Evolutionary conservation across 306 rosid species (phyloP).

Genomic region (Quillaja saponaria): DNA sequence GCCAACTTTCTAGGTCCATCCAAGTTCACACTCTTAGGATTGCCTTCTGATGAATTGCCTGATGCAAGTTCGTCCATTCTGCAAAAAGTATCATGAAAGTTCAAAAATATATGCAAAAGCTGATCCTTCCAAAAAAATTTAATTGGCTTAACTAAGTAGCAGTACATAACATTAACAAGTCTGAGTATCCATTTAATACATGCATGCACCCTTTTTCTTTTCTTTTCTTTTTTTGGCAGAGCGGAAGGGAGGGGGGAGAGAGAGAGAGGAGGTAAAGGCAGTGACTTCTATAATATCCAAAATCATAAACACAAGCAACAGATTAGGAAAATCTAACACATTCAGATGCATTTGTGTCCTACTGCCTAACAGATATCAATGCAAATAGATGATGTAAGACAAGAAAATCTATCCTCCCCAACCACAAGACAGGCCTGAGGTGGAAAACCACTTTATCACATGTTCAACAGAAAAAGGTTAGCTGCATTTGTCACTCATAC

Average conservation of each 20-base stretch:
- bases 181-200: no score
- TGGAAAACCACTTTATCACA: background rate
- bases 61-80: conserved; percentile 96
- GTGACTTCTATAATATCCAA: background rate
- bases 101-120: conserved; percentile 20
- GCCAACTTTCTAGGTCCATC: conserved; percentile 96
- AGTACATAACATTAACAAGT: no score
- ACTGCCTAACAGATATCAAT: background rate
- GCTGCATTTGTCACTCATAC: background rate
- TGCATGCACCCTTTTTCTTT: no score
- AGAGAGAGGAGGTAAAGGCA: background rate
- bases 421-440: background rate
- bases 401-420: background rate
- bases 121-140: background rate
- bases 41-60: conserved; percentile 71
- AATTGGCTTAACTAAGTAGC: no score
- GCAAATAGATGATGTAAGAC: background rate
- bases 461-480: background rate
- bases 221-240: no score
- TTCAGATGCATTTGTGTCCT: no score
- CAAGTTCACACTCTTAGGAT: conserved; percentile 84
- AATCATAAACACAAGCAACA: no score
- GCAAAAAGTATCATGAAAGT: conserved; percentile 34
- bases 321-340: no score
- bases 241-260: background rate